Conservation (phyloP, 2,329 filamentous ascomycete species). For the Xylariaceae sp. region DNA sequence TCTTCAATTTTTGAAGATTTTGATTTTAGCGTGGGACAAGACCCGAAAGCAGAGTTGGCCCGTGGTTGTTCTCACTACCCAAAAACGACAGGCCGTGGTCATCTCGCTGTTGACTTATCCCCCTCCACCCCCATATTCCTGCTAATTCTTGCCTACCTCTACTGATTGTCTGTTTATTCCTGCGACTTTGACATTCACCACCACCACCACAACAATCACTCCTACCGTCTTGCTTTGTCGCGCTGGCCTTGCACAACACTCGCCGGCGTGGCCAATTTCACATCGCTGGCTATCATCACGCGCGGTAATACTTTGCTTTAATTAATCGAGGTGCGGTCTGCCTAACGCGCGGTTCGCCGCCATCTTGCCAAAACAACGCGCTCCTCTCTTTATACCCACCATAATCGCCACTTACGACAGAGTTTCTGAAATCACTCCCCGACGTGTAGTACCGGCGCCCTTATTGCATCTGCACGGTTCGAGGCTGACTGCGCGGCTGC, state of each 20-base stretch:
- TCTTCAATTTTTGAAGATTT: slow-evolving; percentile 16
- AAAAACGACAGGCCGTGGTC: slow-evolving; percentile 16
- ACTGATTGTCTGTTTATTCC: neutral
- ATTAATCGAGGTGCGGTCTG: slow-evolving; percentile 18
- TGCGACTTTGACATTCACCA: neutral
- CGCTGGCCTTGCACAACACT: slow-evolving; percentile 4
- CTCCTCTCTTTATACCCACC: slow-evolving; percentile 28
- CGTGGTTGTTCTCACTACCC: slow-evolving; percentile 17
- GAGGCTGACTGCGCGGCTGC: slow-evolving; percentile 7
- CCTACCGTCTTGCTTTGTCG: slow-evolving; percentile 5
- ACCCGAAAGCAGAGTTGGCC: slow-evolving; percentile 16
- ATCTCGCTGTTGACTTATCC: slow-evolving; percentile 12
- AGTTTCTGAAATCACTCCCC: neutral
- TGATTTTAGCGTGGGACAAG: slow-evolving; percentile 9
- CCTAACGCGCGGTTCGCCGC: slow-evolving; percentile 23
- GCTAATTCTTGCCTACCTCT: slow-evolving; percentile 5
- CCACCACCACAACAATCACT: slow-evolving; percentile 6
- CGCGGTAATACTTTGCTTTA: slow-evolving; percentile 9
- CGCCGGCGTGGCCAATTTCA: neutral
- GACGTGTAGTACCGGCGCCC: slow-evolving; percentile 14
- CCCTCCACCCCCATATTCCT: slow-evolving; percentile 18
- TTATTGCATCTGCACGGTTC: slow-evolving; percentile 20
- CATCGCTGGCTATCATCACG: slow-evolving; percentile 3
- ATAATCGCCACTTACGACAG: slow-evolving; percentile 12
- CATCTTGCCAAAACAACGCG: slow-evolving; percentile 26